A percentile compares a stretch with the other conserved stretches of the same genome.
phyloP scores from a whole-genome alignment of 1,139 yeast genomes.

The Diutina scorzettiae region DNA sequence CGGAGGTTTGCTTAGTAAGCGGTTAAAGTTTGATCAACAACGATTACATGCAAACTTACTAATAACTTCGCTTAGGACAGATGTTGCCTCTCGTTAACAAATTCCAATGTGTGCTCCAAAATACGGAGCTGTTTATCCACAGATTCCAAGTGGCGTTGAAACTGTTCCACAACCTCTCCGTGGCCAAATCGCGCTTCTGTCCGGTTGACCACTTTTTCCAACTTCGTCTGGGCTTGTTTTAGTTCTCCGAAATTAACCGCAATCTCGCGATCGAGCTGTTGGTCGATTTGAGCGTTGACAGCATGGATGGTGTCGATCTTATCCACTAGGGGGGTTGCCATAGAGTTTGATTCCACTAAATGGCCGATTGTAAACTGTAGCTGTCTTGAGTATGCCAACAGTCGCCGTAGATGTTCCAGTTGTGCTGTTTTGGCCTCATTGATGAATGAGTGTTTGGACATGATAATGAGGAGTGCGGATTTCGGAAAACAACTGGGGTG shows the following conservation, averaged over 20 bases:
- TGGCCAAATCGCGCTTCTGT: conserved; percentile 9
- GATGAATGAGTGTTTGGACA: conserved; percentile 2
- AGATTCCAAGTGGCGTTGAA: conserved; percentile 31
- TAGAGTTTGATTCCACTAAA: conserved; percentile 19
- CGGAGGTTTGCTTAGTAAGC: too few relatives aligned
- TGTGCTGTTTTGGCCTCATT: conserved; percentile 27
- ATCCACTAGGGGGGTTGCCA: conserved; percentile 19
- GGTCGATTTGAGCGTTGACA: conserved; percentile 25
- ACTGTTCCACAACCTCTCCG: conserved; percentile 12
- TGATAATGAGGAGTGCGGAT: too few relatives aligned
- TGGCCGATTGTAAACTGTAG: conserved; percentile 16
- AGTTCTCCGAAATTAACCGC: conserved; percentile 17
- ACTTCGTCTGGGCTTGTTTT: conserved; percentile 13
- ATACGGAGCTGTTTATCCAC: conserved; percentile 37
- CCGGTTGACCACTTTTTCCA: conserved; percentile 13
- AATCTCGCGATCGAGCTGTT: conserved; percentile 21
- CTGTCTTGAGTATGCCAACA: conserved; percentile 20
- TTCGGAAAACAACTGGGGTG: too few relatives aligned
- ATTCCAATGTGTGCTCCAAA: conserved; percentile 24
- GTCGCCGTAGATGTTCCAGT: conserved; percentile 16
- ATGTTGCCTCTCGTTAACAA: neutral
- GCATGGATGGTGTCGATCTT: conserved; percentile 35
- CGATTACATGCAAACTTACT: too few relatives aligned
- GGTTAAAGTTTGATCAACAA: too few relatives aligned
- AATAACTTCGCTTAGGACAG: too few relatives aligned